Evolutionary conservation across 805 yeast species (phyloP).

Genomic region (Candida mattraensis): DNA sequence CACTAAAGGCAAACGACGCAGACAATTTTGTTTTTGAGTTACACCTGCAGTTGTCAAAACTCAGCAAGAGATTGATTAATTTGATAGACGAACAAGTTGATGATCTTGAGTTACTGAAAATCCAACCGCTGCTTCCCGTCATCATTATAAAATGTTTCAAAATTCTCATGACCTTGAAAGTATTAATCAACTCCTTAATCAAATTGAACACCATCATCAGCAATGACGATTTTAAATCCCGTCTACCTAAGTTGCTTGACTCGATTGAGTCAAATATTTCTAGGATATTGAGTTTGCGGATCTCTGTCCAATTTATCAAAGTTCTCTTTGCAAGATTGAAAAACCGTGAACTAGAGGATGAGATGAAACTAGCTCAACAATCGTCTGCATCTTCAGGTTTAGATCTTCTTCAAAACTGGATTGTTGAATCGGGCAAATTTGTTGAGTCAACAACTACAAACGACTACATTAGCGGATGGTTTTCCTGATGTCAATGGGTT

Average conservation of each 20-base stretch:
- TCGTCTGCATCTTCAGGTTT: too few relatives aligned
- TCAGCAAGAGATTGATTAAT: conserved; percentile 28
- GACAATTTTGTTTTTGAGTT: conserved; percentile 31
- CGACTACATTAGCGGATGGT: conserved; percentile 33
- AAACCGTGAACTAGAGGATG: conserved; percentile 2
- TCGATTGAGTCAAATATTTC: conserved; percentile 16
- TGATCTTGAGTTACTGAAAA: conserved; percentile 27
- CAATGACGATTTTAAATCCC: conserved; percentile 24
- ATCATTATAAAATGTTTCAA: conserved; percentile 29
- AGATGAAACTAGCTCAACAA: too few relatives aligned
- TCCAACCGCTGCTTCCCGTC: conserved; percentile 29
- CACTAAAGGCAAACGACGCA: conserved; percentile 13
- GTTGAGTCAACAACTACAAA: conserved; percentile 16
- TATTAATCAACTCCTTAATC: conserved; percentile 24
- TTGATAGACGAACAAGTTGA: conserved; percentile 32
- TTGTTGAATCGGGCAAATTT: conserved; percentile 19
- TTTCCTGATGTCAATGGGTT: conserved; percentile 10
- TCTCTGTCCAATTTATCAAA: conserved; percentile 23
- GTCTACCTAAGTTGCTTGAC: conserved; percentile 26
- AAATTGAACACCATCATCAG: conserved; percentile 21
- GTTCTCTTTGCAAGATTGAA: conserved; percentile 10
- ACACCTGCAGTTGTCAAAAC: conserved; percentile 32
- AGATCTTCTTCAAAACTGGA: conserved; percentile 21
- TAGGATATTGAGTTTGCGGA: conserved; percentile 18
- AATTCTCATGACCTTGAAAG: conserved; percentile 17